Percentiles rank a stretch among this genome's conserved stretches.
phyloP scores from a whole-genome alignment of 2,329 filamentous ascomycete genomes.

The Cordyceps javanica region DNA sequence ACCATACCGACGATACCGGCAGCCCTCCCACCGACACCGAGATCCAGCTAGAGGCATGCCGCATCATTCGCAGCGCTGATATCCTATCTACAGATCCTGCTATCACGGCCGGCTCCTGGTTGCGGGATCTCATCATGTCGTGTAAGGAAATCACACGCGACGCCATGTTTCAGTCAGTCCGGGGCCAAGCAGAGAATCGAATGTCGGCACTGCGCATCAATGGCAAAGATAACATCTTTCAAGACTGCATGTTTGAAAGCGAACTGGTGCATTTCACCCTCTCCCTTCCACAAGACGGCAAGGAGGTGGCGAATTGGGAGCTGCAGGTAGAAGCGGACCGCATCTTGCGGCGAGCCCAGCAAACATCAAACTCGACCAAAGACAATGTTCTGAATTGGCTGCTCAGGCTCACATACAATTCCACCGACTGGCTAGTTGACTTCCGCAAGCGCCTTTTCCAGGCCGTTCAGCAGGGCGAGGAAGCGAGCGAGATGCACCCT shows the following conservation, averaged over 20 bases:
- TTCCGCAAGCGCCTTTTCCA: constrained; percentile 47
- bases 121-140: constrained; percentile 52
- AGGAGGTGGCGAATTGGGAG: constrained; percentile 54
- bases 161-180: constrained; percentile 43
- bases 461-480: neutral
- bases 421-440: constrained; percentile 46
- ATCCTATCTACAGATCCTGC: constrained; percentile 35
- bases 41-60: constrained; percentile 49
- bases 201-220: constrained; percentile 44
- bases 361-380: constrained; percentile 41
- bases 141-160: constrained; percentile 34
- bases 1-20: constrained; percentile 36
- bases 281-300: constrained; percentile 43
- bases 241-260: constrained; percentile 47
- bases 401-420: constrained; percentile 43
- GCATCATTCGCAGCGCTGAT: constrained; percentile 52
- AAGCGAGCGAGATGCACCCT: neutral
- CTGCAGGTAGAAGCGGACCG: constrained; percentile 53
- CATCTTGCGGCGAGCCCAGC: constrained; percentile 50
- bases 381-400: constrained; percentile 50
- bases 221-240: constrained; percentile 51
- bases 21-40: constrained; percentile 43
- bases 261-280: constrained; percentile 49
- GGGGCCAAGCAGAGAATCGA: constrained; percentile 37
- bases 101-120: constrained; percentile 41